Percentiles rank a stretch among this genome's conserved stretches.
Evolutionary conservation across 805 yeast genomes (phyloP).

Genomic region (Saccharomyces jurei): DNA sequence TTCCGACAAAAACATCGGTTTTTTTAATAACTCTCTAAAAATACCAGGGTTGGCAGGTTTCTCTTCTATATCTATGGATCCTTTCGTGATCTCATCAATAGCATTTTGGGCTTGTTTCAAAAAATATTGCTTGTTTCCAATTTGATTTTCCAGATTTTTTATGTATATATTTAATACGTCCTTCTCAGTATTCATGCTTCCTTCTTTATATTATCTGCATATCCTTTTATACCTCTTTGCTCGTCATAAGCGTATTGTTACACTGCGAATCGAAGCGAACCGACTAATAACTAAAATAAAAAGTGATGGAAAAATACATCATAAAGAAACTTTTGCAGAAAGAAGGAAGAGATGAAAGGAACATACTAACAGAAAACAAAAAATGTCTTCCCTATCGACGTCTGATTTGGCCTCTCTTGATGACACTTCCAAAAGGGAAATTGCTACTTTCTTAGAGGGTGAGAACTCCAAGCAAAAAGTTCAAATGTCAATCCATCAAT

Average conservation of each 20-base stretch:
- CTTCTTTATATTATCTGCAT: not conserved
- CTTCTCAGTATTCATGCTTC: not conserved
- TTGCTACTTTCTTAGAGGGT: constrained; percentile 64
- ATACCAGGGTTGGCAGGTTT: constrained; percentile 2
- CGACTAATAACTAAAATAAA: not conserved
- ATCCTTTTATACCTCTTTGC: not conserved
- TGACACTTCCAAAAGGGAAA: constrained; percentile 64
- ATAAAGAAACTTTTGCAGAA: not conserved
- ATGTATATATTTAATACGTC: constrained; percentile 13
- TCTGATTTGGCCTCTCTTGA: constrained; percentile 44
- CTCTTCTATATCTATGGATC: not conserved
- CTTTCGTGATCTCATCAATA: constrained; percentile 7
- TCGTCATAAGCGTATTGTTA: not conserved
- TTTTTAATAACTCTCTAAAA: constrained; percentile 17
- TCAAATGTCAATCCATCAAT: constrained; percentile 76
- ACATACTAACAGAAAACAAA: not conserved
- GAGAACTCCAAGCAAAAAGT: constrained; percentile 84
- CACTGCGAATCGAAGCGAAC: not conserved
- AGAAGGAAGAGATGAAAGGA: not conserved
- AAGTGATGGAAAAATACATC: not conserved
- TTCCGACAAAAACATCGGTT: constrained; percentile 25
- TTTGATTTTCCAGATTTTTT: constrained; percentile 17
- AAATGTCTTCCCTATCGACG: constrained; percentile 33
- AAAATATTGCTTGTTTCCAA: constrained; percentile 22
- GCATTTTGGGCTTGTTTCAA: constrained; percentile 19